Evolutionary conservation across 257 asterid genomes (phyloP), one percentile per base, ranked within the genome.

Genomic region (Forsythia viridissima): DNA sequence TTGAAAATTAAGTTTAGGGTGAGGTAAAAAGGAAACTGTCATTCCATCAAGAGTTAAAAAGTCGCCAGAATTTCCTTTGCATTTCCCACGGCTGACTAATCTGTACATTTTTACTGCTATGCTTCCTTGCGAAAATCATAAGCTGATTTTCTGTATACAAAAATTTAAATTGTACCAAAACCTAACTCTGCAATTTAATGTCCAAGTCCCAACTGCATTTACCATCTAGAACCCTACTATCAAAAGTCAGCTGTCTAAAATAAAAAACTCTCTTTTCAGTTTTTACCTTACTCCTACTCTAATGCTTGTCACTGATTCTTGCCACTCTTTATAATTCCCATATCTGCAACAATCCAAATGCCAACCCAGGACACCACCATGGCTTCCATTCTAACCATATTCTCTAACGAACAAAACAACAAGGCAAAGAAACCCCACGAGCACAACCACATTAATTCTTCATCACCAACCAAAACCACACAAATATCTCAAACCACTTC

Each of bases 81-180:
- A 71, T 15, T 43, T 74, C 65, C 78, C 48, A 9, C 16, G 5
- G 24, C 70, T 11, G 70, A 21, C 68, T 48, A 42, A 37, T 40
- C 83, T 85, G 74, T 82, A 80, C 86, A 82, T 44, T 13, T 74
- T 73, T 11, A 63, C 65, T 74, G 61, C 51, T 66, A 80, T 82
- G 76, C 74, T 72, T 48, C 74, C 67, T 83, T 51, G 75, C 44
- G 40, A 71, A 40, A 65, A 63, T 76, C 80, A 61, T 73, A 13
- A 72, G 88, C 66, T 76, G 77, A 42, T 71, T 73, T 75, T 76
- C 80, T 79, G 72, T 82, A 51, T 52, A 76, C 78, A 57, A 67
- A 57, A 75, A 20, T 15, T 9, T 67, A 52, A 72, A 12, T 46
- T 3, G 39, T 38, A 4, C 73, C 77, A 70, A 37, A 20, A 8